Evolutionary conservation across 176 grass and related monocot species (phyloP).

Genomic region (Avena insularis): DNA sequence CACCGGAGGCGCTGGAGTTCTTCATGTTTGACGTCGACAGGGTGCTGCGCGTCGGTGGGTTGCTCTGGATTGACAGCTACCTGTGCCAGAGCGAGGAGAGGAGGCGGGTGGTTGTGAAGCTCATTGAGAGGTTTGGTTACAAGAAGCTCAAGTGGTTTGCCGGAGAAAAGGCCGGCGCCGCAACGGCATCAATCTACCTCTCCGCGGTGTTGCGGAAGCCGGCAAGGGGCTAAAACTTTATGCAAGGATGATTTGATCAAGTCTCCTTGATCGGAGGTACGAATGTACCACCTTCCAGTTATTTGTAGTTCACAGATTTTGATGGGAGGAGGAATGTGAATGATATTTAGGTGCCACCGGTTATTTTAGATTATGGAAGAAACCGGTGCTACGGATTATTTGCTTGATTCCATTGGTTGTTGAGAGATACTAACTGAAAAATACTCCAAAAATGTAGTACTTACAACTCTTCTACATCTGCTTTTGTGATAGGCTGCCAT

Average conservation of each 20-base stretch:
- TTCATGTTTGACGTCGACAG: conserved; percentile 93
- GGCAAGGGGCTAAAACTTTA: conserved; percentile 39
- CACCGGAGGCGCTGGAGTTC: conserved; percentile 76
- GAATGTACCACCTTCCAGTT: conserved; percentile 32
- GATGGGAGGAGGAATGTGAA: not conserved
- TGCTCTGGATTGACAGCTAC: conserved; percentile 98
- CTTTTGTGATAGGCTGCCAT: conserved; percentile 23
- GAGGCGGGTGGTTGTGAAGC: conserved; percentile 59
- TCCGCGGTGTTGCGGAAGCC: conserved; percentile 82
- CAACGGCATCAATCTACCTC: conserved; percentile 51
- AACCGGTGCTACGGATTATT: not conserved
- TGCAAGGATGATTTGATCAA: not conserved
- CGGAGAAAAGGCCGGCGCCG: conserved; percentile 57
- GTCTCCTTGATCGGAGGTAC: conserved; percentile 42
- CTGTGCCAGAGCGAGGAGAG: conserved; percentile 66
- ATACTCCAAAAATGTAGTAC: conserved; percentile 1
- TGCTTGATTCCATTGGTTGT: conserved; percentile 44
- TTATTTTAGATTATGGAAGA: not conserved
- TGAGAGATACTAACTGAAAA: conserved; percentile 31
- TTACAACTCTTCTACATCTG: conserved; percentile 26
- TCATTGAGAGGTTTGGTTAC: conserved; percentile 76
- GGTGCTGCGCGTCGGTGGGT: conserved; percentile 62
- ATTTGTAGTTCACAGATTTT: conserved; percentile 34
- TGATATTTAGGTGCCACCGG: conserved; percentile 25
- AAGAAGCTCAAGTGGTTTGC: conserved; percentile 89